These are phyloP conservation scores for Sphagnum tenellum DNA, from an alignment of 225 moss, liverwort and hornwort genomes.

Conservation along the genomic window DNA sequence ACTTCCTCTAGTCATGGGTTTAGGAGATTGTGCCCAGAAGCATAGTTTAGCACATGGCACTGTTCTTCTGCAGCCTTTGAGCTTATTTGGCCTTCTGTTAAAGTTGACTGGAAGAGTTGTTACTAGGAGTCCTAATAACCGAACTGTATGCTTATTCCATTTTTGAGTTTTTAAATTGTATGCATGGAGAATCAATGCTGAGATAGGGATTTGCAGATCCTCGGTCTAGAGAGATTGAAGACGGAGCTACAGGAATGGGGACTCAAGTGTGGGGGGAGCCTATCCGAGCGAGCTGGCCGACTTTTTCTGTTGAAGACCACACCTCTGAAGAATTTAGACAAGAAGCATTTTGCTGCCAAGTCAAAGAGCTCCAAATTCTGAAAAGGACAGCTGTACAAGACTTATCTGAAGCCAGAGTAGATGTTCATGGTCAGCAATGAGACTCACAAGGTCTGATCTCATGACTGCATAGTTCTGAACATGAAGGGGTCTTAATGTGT, in stretches of 20 bases:
- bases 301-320: conserved; percentile 25
- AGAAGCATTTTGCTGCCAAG: conserved; percentile 10
- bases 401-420: too few relatives aligned
- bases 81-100: too few relatives aligned
- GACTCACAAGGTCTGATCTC: too few relatives aligned
- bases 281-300: conserved; percentile 26
- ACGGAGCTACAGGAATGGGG: conserved; percentile 45
- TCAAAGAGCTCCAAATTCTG: too few relatives aligned
- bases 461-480: too few relatives aligned
- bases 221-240: conserved; percentile 71
- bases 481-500: too few relatives aligned
- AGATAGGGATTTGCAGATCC: conserved; percentile 21
- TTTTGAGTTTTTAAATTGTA: not conserved
- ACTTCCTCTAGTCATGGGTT: too few relatives aligned
- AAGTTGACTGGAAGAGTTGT: not conserved
- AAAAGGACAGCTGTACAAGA: too few relatives aligned
- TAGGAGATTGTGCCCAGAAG: too few relatives aligned
- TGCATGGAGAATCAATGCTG: not conserved
- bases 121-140: not conserved
- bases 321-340: conserved; percentile 26
- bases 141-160: not conserved
- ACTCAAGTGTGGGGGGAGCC: conserved; percentile 65
- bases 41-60: too few relatives aligned
- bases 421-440: too few relatives aligned
- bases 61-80: too few relatives aligned